These are phyloP conservation scores for Neophaeococcomyces mojaviensis DNA, from an alignment of 2,329 filamentous ascomycete species.

Conservation along the genomic window DNA sequence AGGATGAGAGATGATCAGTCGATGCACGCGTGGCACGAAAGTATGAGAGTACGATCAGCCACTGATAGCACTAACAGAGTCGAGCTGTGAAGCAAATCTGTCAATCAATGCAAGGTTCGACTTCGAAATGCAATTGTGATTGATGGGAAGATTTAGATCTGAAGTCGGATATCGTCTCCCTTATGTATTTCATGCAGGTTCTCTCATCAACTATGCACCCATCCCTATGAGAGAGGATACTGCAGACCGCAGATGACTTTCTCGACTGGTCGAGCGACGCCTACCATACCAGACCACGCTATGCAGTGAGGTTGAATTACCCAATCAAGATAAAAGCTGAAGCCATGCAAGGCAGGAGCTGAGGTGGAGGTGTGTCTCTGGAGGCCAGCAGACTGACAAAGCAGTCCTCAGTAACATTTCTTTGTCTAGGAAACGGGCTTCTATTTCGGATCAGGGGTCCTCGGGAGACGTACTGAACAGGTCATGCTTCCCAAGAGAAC, in stretches of 20 bases:
- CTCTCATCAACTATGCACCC: neutral
- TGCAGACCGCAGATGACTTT: slow-evolving; percentile 5
- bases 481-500: slow-evolving; percentile 7
- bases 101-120: neutral
- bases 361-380: slow-evolving; percentile 7
- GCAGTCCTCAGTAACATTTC: slow-evolving; percentile 1
- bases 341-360: slow-evolving; percentile 5
- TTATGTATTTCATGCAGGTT: slow-evolving; percentile 8
- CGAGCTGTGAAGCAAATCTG: neutral
- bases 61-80: neutral
- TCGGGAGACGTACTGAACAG: slow-evolving; percentile 5
- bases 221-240: neutral
- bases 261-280: slow-evolving; percentile 7
- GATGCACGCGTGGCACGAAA: no score
- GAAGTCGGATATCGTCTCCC: neutral
- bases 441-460: slow-evolving; percentile 3
- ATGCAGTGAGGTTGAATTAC: slow-evolving; percentile 5
- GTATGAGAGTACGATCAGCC: no score
- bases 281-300: neutral
- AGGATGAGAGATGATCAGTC: no score
- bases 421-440: slow-evolving; percentile 3
- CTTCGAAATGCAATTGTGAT: slow-evolving; percentile 3
- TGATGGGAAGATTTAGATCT: slow-evolving; percentile 2
- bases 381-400: slow-evolving; percentile 9
- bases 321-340: slow-evolving; percentile 4